Conservation (phyloP, 2,329 filamentous ascomycete species). For the Aspergillus sclerotialis region DNA sequence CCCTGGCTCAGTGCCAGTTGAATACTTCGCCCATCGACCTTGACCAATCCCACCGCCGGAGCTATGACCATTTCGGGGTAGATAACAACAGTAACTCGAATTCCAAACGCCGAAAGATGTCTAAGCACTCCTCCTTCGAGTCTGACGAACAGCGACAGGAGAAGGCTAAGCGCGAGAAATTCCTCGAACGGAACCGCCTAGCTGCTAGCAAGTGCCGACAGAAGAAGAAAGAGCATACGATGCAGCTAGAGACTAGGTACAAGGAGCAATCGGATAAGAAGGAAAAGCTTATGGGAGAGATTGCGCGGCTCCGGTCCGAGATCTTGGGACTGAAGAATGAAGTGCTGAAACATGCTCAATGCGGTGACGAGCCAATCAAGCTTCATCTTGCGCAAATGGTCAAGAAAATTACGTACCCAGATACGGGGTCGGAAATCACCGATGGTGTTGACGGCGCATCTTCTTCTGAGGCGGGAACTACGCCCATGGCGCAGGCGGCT, state of each 20-base stretch:
- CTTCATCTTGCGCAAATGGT: conserved; percentile 32
- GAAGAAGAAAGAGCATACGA: conserved; percentile 55
- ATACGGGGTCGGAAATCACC: conserved; percentile 10
- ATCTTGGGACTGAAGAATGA: conserved; percentile 34
- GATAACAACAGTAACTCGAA: conserved; percentile 9
- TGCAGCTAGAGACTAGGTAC: conserved; percentile 40
- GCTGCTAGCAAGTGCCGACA: conserved; percentile 57
- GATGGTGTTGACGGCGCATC: conserved; percentile 8
- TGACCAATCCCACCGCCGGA: conserved; percentile 2
- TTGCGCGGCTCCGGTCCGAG: conserved; percentile 29
- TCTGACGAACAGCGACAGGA: conserved; percentile 21
- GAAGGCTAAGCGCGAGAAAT: conserved; percentile 41
- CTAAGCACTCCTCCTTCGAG: conserved; percentile 11
- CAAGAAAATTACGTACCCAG: conserved; percentile 26
- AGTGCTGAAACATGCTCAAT: conserved; percentile 33
- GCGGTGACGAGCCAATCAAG: conserved; percentile 31
- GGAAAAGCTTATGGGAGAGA: conserved; percentile 22
- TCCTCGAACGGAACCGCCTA: conserved; percentile 53
- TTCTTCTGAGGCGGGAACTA: conserved; percentile 7
- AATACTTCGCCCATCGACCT: neutral
- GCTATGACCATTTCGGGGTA: conserved; percentile 9
- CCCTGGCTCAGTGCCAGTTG: conserved; percentile 5
- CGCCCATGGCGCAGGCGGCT: conserved; percentile 4
- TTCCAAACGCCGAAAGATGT: conserved; percentile 14
- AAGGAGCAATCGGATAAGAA: conserved; percentile 31